Base-by-base conservation (phyloP, 2,329 filamentous ascomycete species). In the Bipolaris victoriae region DNA sequence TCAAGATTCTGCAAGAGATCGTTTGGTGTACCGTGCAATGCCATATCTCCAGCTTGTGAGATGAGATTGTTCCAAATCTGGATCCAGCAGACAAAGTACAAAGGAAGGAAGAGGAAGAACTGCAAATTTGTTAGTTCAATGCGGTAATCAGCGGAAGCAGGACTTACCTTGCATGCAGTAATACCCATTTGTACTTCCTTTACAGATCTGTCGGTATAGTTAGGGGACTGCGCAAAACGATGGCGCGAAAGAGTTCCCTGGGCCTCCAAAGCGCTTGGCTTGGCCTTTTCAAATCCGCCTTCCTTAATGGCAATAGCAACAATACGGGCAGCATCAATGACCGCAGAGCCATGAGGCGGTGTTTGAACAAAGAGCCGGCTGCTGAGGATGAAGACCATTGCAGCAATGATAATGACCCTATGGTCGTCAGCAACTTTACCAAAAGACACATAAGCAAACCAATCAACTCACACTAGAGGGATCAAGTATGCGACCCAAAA, bases 21-120 rank as follows among this genome's bases (percentile, higher is more conserved):
- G 58, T 75, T 75, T 3, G 73, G 71, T 7, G 72, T 60, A n/a
- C 66, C 65, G 22, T 57, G 53, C 0, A 67, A 62, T 7, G 49
- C 40, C 72, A 76, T 74, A 20, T 64, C 59, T 7, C 68, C 67
- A 16, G 71, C 72, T 60, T 74, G 72, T 33, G 69, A 60, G 60
- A 69, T 50, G 60, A 68, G 57, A 43, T 76, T 74, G 65, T 69
- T 73, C 53, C 55, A 63, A 48, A 71, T 70, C 55, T 75, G 72
- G 16, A 67, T 72, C 37, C 60, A 68, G 52, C 62, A 64, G 11
- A 72, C 56, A 43, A 67, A 74, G 62, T 72, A 74, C 15, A 73
- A 45, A 9, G 57, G 56, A n/a, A 57, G 57, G 40, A 60, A 62
- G 3, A 56, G 45, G 31, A 57, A 62, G 20, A 60, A 50, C 53